Evolutionary conservation across 129 eudicot genomes (phyloP), one percentile per base, ranked within the genome.

Genomic region (Ambrosia trifida): DNA sequence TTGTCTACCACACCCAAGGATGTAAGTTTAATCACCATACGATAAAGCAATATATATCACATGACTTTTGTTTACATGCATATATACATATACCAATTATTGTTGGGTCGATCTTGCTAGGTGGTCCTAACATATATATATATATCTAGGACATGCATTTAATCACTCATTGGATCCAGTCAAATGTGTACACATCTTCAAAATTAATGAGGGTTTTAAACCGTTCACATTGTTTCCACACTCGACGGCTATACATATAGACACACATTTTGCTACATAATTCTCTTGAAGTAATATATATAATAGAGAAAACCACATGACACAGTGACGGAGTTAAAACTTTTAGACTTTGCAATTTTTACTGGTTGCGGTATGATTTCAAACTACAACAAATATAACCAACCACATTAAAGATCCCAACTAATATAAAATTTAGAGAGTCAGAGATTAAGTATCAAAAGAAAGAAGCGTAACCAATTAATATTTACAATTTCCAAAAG

Each of bases 1-100:
- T 78, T 96, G 3, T 74, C 91, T 7, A 35, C 79, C 69, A 68
- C 85, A 33, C 57, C 85, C 18, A 89, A 87, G 78, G 86, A 93
- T 87, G 98, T 93, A 89, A 18, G 95, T 84, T 78, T 70, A 47
- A 72, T 61, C 56, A 35, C 41, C 78, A 1, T 64, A 63, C 31
- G 11, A 36, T 19, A 73, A 16, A 4, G 3, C 10, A 31, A 58
- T n/a, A 58, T 31, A 40, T 7, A 45, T 46, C 3, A 6, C 7
- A 12, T 46, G 2, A 16, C 3, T 24, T 74, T 36, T 64, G 33
- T 59, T 4, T 32, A 13, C 64, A 31, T 58, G 10, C 40, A 31
- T 5, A 11, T 6, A 7, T 5, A 11, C n/a, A 7, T 58, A 56
- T 59, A 51, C 11, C 58, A 16, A 5, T 59, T 31, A 30, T 59